Evolutionary conservation across 768 basidiomycete species (phyloP), one percentile per base, ranked within the genome.

Genomic region (Hortiboletus flavorubellus): DNA sequence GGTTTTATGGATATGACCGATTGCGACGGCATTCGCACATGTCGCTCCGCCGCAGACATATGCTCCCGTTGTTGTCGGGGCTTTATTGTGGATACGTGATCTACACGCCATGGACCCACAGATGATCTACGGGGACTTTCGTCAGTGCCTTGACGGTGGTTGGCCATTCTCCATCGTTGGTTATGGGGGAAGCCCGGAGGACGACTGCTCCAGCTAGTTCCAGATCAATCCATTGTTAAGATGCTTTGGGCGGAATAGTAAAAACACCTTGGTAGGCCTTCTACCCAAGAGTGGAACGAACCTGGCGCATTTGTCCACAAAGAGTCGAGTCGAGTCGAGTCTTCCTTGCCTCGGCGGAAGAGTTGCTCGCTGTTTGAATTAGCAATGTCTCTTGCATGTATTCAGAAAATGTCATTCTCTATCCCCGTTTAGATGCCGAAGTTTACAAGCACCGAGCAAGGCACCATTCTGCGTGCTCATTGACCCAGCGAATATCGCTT

Each of bases 1-100:
- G 98, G 1, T 97, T 99, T 69, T 83, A 98, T 99, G 68, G 97
- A 99, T 73, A 98, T 99, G 97, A 96, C 97, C 15, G 97, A 99
- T 73, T 99, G 98, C 73, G 96, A 99, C 69, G 78, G 86, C 43
- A 83, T 98, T 64, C 86, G 97, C 46, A 98, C 94, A 1, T 99
- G 97, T 72, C 98, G 97, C 74, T 85, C 86, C 12, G 89, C 83
- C 46, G 91, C 93, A 43, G 86, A 82, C 53, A 96, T 99, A 71
- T 99, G 97, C 75, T 81, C 79, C 58, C 81, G 86, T 39, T 99
- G 97, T 72, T 99, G 97, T 26, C 5, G 26, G 97, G 82, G 78
- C 2, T 99, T 94, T 75, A 98, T 99, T 93, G 69, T 99, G 97
- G 97, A 85, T 99, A 59, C 92, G 90, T 3, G 97, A 99, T 71